Conservation (phyloP, 352 stramenopile species). For the Phytophthora nicotianae region DNA sequence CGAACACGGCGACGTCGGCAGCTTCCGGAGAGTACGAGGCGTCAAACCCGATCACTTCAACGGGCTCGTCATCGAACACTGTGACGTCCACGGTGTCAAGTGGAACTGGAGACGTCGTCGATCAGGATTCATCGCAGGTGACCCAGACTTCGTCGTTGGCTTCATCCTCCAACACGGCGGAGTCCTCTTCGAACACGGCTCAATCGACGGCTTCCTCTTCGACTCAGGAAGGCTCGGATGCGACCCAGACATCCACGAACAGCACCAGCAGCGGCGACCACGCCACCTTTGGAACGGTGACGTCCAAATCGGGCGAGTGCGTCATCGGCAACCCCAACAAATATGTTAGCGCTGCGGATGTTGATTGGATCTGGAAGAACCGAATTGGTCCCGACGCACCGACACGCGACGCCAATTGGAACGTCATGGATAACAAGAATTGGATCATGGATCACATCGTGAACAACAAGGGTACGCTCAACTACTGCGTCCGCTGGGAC, state of each 20-base stretch:
- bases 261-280: constrained; percentile 18
- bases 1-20: constrained; percentile 10
- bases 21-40: constrained; percentile 4
- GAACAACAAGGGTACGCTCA: not conserved
- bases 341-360: not conserved
- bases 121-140: constrained; percentile 12
- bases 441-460: not conserved
- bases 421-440: not conserved
- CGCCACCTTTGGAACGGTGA: not conserved
- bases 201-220: constrained; percentile 7
- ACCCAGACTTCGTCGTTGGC: constrained; percentile 11
- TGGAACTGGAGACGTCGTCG: constrained; percentile 2
- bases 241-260: constrained; percentile 14
- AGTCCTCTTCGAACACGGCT: constrained; percentile 11
- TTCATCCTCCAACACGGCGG: constrained; percentile 7
- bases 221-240: constrained; percentile 12
- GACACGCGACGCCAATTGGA: not conserved
- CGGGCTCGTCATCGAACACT: constrained; percentile 2
- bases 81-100: constrained; percentile 3
- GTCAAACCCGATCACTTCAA: constrained; percentile 6
- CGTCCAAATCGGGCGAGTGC: not conserved
- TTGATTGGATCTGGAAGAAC: not conserved
- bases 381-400: not conserved
- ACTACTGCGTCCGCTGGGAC: not conserved
- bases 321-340: not conserved